Evolutionary conservation across 106 monocot genomes (phyloP).

Genomic region (Allium fistulosum): DNA sequence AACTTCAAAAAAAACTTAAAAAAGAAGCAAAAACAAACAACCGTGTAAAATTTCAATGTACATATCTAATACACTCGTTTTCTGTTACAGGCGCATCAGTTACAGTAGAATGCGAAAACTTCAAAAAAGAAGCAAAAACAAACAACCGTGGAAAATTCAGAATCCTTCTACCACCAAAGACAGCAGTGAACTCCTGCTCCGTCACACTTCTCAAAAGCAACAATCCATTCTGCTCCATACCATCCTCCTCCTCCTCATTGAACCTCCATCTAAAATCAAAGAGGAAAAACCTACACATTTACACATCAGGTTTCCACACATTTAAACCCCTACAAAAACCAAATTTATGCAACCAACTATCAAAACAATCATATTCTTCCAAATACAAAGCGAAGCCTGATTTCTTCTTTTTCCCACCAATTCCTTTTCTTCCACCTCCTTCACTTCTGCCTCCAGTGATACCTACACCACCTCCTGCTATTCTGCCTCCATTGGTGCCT

Average conservation of each 20-base stretch:
- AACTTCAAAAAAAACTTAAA: slow-evolving; percentile 9
- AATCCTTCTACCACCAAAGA: slow-evolving; percentile 12
- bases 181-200: slow-evolving; percentile 11
- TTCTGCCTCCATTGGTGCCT: slow-evolving; percentile 12
- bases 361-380: slow-evolving; percentile 2
- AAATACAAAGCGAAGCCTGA: slow-evolving; percentile 10
- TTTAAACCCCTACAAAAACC: slow-evolving; percentile 20
- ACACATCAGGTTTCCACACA: slow-evolving; percentile 52
- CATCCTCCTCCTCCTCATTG: slow-evolving; percentile 15
- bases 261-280: slow-evolving; percentile 7
- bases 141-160: slow-evolving; percentile 28
- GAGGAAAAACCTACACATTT: slow-evolving; percentile 18
- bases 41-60: slow-evolving; percentile 14
- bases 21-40: slow-evolving; percentile 26
- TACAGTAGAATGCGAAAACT: slow-evolving; percentile 31
- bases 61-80: neutral
- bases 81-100: slow-evolving; percentile 37
- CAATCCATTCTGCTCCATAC: slow-evolving; percentile 38
- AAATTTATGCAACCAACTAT: slow-evolving; percentile 33
- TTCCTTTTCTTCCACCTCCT: slow-evolving; percentile 16
- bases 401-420: slow-evolving; percentile 9
- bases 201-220: slow-evolving; percentile 44
- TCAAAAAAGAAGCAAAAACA: slow-evolving; percentile 29
- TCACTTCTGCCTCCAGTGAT: slow-evolving; percentile 6
- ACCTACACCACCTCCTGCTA: slow-evolving; percentile 12